Base-by-base conservation (phyloP, 2,329 filamentous ascomycete species). In the Didymosphaeria variabile region DNA sequence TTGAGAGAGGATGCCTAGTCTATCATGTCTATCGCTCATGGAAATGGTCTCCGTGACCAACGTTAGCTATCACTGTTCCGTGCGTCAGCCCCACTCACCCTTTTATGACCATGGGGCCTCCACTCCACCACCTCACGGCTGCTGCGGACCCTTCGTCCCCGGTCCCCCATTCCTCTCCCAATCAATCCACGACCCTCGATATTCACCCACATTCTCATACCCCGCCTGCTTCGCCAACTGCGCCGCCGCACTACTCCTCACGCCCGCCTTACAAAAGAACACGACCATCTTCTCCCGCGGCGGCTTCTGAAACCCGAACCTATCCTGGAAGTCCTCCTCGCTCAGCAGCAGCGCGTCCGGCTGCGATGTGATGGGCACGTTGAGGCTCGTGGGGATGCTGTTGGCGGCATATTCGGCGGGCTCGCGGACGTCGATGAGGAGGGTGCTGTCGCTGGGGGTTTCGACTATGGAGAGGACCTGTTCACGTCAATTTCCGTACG, bases 251-350 rank as follows among this genome's bases (percentile, higher is more conserved):
- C 85, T 83, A 69, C 92, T 93, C 74, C 95, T 85, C 65, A 98
- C 92, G 2, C 95, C 95, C 0, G 94, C 90, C 81, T 93, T 96
- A 81, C 95, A 99, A 79, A 97, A 98, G 72, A 98, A 95, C 4
- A 98, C 64, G 5, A 75, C 51, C 31, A 72, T 67, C 38, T 73
- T 71, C 17, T 61, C 60, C 19, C 55, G 55, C 15, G 68, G 68
- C 13, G 72, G 72, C 58, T 75, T 75, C 51, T 58, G 51, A 73
- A 91, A 97, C 4, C 93, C 94, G 78, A 93, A 94, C 17, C 90
- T 82, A 62, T 93, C 91, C 74, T 91, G 86, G 74, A 98, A 98
- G 65, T 97, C 93, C 13, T 92, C 90, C 0, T 85, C 83, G 0
- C 84, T 77, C 8, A 97, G 85, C 77, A 93, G 90, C 72, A 96